Evolutionary conservation across 352 stramenopile species (phyloP), one percentile per base, ranked within the genome.

Genomic region (Blastocystis sp.): DNA sequence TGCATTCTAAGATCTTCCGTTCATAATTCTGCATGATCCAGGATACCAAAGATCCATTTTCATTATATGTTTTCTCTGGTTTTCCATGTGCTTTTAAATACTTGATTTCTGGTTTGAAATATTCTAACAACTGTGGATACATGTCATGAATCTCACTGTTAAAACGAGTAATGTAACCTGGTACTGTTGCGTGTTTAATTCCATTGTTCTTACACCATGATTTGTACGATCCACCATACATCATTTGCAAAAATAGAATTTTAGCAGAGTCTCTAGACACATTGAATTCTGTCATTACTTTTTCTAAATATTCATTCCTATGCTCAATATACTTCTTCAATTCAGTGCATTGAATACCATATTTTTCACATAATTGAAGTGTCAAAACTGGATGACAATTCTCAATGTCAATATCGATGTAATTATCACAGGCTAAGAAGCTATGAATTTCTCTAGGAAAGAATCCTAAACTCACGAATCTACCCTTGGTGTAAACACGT

Each of bases 381-480:
- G 34, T 11, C 7, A 69, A 21, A 38, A 41, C 34, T n/a, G 62
- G 62, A 69, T 69, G 62, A 69, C 62, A 69, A 41, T 69, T 69
- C 17, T 69, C 34, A 69, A 69, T 69, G 34, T 69, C 62, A 41
- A 69, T 69, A 41, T 69, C 62, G 34, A 69, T 41, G 34, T 69
- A 69, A 41, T 69, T 41, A 41, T 69, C 62, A 28, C 7, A 7
- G 0, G 62, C 62, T 21, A 69, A 21, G 17, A 23, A 38, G 34
- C 62, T 23, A 69, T 23, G 62, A 69, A 69, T 69, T 41, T 69
- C 62, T 69, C 62, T 69, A 38, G 62, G 62, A n/a, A 69, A 41
- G 17, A 7, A n/a, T n/a, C 62, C 62, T 41, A 69, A 11, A 38
- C 17, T 38, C 10, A 28, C n/a, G 7, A 38, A 21, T n/a, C n/a